Conservation (phyloP, 768 basidiomycete genomes). For the Lentinula aciculospora region DNA sequence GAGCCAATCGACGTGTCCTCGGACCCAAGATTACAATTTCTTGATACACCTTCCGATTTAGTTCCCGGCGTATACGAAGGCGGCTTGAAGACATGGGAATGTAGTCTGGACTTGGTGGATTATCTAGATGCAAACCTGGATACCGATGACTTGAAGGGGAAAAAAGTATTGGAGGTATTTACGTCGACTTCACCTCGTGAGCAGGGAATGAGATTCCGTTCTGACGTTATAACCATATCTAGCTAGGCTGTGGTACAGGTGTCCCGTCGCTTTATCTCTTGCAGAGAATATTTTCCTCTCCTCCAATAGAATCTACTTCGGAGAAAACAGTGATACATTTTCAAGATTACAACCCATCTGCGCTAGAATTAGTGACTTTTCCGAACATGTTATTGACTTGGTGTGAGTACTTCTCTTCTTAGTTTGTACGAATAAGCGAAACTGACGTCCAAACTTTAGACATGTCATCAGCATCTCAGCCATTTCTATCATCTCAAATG, state of each 20-base stretch:
- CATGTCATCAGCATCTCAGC: slow-evolving; percentile 49
- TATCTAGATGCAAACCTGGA: slow-evolving; percentile 40
- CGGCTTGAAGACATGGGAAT: slow-evolving; percentile 97
- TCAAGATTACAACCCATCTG: slow-evolving; percentile 89
- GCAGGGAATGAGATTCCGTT: not conserved
- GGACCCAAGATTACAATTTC: slow-evolving; percentile 46
- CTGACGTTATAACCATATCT: not conserved
- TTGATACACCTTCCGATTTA: slow-evolving; percentile 85
- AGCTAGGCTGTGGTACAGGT: slow-evolving; percentile 94
- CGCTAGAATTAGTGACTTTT: slow-evolving; percentile 71
- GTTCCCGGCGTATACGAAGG: slow-evolving; percentile 93
- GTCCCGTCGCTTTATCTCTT: slow-evolving; percentile 78
- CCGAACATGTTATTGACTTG: slow-evolving; percentile 77
- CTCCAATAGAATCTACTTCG: slow-evolving; percentile 3
- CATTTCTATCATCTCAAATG: slow-evolving; percentile 31
- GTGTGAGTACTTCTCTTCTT: slow-evolving; percentile 58
- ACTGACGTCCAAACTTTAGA: slow-evolving; percentile 25
- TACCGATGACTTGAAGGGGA: slow-evolving; percentile 31
- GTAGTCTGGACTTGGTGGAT: slow-evolving; percentile 79
- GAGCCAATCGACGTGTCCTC: slow-evolving; percentile 4
- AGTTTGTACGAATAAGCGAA: not conserved
- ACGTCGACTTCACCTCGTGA: not conserved
- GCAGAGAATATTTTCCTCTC: slow-evolving; percentile 45
- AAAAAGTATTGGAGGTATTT: slow-evolving; percentile 68
- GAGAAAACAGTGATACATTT: slow-evolving; percentile 58